phyloP scores from a whole-genome alignment of 768 basidiomycete species.

The Serendipita sp. region DNA sequence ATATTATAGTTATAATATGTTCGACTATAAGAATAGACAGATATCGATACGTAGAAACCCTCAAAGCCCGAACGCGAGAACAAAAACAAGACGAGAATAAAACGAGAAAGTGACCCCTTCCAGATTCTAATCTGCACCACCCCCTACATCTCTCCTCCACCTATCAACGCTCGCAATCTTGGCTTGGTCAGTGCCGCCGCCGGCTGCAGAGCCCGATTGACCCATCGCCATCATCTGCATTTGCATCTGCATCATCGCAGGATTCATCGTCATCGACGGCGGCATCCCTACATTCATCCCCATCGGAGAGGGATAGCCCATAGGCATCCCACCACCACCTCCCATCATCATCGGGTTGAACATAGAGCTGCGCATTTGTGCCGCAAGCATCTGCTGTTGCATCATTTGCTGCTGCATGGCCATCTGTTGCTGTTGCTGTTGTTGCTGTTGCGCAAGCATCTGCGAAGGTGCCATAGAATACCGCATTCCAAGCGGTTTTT shows the following conservation, averaged over 20 bases:
- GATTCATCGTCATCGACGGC: background rate
- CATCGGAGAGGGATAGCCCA: background rate
- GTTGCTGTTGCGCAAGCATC: constrained; percentile 40
- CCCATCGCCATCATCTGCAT: background rate
- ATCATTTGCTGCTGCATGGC: constrained; percentile 33
- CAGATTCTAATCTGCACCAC: background rate
- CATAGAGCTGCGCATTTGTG: constrained; percentile 41
- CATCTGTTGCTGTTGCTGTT: constrained; percentile 36
- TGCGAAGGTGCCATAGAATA: constrained; percentile 6
- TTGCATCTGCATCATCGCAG: background rate
- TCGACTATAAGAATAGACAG: background rate
- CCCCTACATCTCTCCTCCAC: background rate
- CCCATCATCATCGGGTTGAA: constrained; percentile 40
- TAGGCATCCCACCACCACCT: constrained; percentile 21
- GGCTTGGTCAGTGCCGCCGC: background rate
- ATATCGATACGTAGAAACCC: background rate
- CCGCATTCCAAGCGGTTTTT: constrained; percentile 40
- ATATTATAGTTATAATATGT: background rate
- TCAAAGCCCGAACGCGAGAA: background rate
- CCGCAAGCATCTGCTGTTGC: background rate
- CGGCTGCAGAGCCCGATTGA: background rate
- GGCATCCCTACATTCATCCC: background rate
- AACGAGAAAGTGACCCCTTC: background rate
- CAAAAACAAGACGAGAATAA: background rate
- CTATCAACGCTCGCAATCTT: background rate